These are phyloP conservation scores for Coemansia sp. DNA, from an alignment of 192 early-diverging fungal genomes.

Conservation along the genomic window DNA sequence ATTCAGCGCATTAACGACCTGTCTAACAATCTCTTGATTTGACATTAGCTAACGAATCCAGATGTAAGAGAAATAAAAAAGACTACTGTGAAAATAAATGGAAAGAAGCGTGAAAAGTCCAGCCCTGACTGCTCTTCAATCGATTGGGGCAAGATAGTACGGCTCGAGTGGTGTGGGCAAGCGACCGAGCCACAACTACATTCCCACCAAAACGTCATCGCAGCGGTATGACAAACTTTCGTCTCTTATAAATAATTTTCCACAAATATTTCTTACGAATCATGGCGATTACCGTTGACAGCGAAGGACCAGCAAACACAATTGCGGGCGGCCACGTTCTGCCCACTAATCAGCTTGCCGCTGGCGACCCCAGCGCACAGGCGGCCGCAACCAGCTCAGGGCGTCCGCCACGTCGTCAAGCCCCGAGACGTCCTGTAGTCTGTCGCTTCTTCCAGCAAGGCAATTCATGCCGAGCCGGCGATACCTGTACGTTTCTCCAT, in stretches of 20 bases:
- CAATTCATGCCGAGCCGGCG: conserved; percentile 30
- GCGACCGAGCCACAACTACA: background rate
- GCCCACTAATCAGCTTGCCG: background rate
- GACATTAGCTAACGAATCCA: conserved; percentile 21
- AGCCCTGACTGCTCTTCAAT: background rate
- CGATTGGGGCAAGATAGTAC: background rate
- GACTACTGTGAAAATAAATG: background rate
- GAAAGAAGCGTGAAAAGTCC: conserved; percentile 3
- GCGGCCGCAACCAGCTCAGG: background rate
- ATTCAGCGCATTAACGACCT: conserved; percentile 50
- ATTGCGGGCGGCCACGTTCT: conserved; percentile 17
- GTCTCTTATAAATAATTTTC: background rate
- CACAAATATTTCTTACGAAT: background rate
- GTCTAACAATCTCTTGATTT: conserved; percentile 18
- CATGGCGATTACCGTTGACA: conserved; percentile 29
- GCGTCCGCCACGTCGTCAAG: background rate
- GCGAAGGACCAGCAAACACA: conserved; percentile 24
- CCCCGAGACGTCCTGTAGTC: conserved; percentile 6
- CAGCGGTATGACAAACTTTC: background rate
- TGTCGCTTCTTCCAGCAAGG: conserved; percentile 46
- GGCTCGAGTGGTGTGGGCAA: background rate
- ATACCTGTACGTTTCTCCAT: conserved; percentile 42
- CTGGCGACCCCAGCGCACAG: conserved; percentile 3
- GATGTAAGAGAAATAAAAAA: conserved; percentile 4
- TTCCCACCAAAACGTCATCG: background rate